Evolutionary conservation across 805 yeast species (phyloP), one percentile per base, ranked within the genome.

Genomic region (Kluyveromyces lactis): DNA sequence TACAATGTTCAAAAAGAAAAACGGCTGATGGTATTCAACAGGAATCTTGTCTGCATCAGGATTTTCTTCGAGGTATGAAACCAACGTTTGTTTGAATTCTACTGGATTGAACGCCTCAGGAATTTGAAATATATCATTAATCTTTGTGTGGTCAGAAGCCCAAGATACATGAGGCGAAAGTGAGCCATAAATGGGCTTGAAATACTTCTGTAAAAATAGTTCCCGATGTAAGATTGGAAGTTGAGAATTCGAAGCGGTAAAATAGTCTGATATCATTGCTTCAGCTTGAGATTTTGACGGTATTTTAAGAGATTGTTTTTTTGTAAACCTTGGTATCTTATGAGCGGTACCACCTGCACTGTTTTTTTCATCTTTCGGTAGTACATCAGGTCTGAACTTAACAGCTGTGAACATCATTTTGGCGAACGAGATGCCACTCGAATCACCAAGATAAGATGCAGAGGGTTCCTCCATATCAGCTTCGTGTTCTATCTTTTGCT

Each of bases 161-260:
- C 85, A 63, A 4, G 79, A 50, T 1, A 75, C 62, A 23, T 64
- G 63, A 0, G 66, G 50, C 11, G 80, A 73, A 43, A 83, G 63
- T 3, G 69, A 60, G 0, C 97, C 96, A 56, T 87, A 87, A 1
- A 87, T 69, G 0, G 95, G 96, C 48, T 76, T 74, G 55, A 83
- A 87, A 52, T 77, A 78, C 19, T 67, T 64, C 34, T 65, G 64
- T 31, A 89, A 58, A 51, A 86, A 87, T 47, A 72, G 75, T 50
- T 86, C 95, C 23, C 95, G 70, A 56, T 89, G 95, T 35, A 87
- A 61, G 3, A 89, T 69, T 0, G 97, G 96, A 19, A 85, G 58
- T 56, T 86, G 95, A 2, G 94, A 68, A 55, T 89, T 87, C 12
- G 89, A 75, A 50, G 82, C 87, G 16, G 82, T 75, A 53, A 89